phyloP scores from a whole-genome alignment of 1,284 basidiomycete genomes.

The Apiotrichum gracile region DNA sequence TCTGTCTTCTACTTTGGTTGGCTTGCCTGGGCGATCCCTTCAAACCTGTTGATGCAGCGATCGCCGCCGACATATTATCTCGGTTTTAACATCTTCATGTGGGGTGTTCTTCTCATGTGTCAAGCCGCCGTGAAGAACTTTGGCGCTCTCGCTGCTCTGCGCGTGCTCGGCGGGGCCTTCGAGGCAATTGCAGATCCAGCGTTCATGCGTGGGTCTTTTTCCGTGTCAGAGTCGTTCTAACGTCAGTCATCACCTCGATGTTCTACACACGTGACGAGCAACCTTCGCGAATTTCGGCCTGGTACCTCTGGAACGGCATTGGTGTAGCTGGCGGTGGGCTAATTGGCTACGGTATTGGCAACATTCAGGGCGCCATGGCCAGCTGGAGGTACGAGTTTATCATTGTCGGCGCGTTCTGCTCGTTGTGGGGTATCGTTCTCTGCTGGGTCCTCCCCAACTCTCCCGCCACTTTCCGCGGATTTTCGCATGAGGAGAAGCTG shows the following conservation, averaged over 20 bases:
- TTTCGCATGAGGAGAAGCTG: conserved; percentile 46
- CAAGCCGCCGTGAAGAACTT: conserved; percentile 51
- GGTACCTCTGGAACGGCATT: conserved; percentile 46
- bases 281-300: conserved; percentile 38
- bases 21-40: conserved; percentile 51
- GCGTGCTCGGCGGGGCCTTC: conserved; percentile 48
- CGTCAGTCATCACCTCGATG: conserved; percentile 31
- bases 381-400: conserved; percentile 48
- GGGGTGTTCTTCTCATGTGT: conserved; percentile 46
- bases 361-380: conserved; percentile 44
- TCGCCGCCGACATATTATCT: conserved; percentile 51
- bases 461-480: conserved; percentile 36
- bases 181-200: conserved; percentile 50
- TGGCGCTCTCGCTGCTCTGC: conserved; percentile 46
- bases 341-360: conserved; percentile 21
- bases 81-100: conserved; percentile 49
- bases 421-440: conserved; percentile 38
- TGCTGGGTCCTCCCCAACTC: conserved; percentile 42
- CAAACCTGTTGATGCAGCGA: conserved; percentile 51
- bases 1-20: conserved; percentile 52
- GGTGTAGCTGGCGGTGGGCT: conserved; percentile 41
- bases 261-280: conserved; percentile 45
- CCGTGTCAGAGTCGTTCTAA: too few species aligned
- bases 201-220: too few species aligned
- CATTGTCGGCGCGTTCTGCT: conserved; percentile 43